Base-by-base conservation (phyloP, 306 rosid species). In the Glycine tomentella region DNA sequence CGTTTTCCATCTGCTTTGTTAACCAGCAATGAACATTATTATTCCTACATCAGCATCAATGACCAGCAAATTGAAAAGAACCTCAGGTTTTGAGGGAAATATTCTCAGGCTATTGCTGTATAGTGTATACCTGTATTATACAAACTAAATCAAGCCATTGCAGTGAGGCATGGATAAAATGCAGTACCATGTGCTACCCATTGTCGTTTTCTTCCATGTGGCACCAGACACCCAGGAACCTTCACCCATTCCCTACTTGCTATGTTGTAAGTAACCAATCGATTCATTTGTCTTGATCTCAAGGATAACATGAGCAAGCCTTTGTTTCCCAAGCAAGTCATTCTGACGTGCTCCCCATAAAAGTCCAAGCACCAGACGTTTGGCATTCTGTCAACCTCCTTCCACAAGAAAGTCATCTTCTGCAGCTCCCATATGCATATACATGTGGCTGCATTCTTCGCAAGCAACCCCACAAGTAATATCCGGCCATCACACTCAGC, bases 351-450 rank as follows among this genome's bases (percentile, higher is more conserved):
- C 98, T 94, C 92, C 84, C 97, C 98, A 74, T 94, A 94, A 82
- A 91, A 94, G 81, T 94, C 98, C 88, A 94, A 92, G 98, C 98
- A 94, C 98, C 94, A 91, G 74, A 81, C 71, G 80, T 91, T 94
- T 94, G 98, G 98, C 98, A 94, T 94, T 94, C 98, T 94, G 97
- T 94, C 98, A 83, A 94, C 98, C 98, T 94, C 98, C 97, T 92
- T 94, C 98, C 98, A 94, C 83, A 92, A 90, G 83, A 92, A 91
- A 14, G 92, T 94, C 97, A 94, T 94, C 84, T 87, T 90, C 93
- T 94, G 97, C 78, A 92, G 97, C 93, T 94, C 98, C 98, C 97
- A 94, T 84, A 92, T 87, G 88, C 97, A 94, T 15, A 92, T 94
- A 34, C 98, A 94, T 0, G 97, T 91, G 86, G 97, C 97, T 5